Evolutionary conservation across 73 alveolate genomes (phyloP).

Genomic region (Diophrys sp.): DNA sequence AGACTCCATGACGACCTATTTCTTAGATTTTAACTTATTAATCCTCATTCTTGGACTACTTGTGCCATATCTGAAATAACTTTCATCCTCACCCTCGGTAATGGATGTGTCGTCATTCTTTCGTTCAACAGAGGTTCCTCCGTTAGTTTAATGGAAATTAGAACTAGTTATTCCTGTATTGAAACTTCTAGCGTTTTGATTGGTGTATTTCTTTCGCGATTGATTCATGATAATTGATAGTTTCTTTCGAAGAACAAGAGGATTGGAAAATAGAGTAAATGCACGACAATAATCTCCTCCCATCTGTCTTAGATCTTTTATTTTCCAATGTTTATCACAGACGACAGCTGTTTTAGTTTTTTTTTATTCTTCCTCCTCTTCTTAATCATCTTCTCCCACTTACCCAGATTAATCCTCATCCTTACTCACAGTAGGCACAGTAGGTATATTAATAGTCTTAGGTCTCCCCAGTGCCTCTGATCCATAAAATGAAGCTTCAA

Average conservation of each 20-base stretch:
- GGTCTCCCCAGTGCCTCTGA: slow-evolving; percentile 29
- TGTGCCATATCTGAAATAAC: too few species aligned
- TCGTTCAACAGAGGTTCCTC: neutral
- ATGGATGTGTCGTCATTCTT: neutral
- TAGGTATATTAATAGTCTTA: neutral
- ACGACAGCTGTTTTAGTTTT: neutral
- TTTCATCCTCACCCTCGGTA: neutral
- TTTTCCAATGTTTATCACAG: neutral
- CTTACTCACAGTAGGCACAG: neutral
- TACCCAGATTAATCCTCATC: neutral
- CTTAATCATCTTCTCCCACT: neutral
- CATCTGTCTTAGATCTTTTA: neutral
- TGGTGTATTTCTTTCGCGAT: neutral
- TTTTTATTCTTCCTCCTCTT: neutral
- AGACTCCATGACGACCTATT: too few species aligned
- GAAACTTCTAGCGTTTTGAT: too few species aligned
- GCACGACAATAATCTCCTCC: neutral
- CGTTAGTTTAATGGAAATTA: neutral
- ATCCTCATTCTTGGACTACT: too few species aligned
- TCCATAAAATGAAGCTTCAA: slow-evolving; percentile 67
- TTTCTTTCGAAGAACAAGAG: neutral
- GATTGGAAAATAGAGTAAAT: neutral
- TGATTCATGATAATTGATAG: neutral
- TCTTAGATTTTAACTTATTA: too few species aligned
- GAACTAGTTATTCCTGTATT: too few species aligned